Evolutionary conservation across 345 rosid species (phyloP), one percentile per base, ranked within the genome.

Genomic region (Euphorbia tirucalli): DNA sequence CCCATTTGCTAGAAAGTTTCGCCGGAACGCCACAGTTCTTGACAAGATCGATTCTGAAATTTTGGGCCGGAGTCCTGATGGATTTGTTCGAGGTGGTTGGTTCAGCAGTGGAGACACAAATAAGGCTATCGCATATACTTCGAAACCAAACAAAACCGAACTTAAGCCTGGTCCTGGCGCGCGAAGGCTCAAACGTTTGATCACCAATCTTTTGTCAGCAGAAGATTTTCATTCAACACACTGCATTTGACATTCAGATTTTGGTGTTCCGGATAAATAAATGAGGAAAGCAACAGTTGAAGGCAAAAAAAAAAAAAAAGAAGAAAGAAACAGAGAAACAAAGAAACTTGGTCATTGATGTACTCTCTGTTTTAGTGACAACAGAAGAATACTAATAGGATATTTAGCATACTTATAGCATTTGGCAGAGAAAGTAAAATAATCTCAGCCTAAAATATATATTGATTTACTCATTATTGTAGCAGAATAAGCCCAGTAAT

Each of bases 1-100:
- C 1, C 96, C 98, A 2, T 93, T 93, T 59, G 98, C 97, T 0
- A 77, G 98, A 66, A 93, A 91, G 79, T 89, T 91, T n/a, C 81
- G 83, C 75, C 85, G 82, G 83, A 73, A 85, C 3, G 92, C 86
- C 10, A 68, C 85, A 3, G 88, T 88, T 31, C 89, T 93, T 14
- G 93, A 89, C 79, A 89, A 79, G 86, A 85, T 93, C n/a, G 97
- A 93, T 79, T 84, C 84, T 25, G 94, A 88, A 71, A 85, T 93
- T 59, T 79, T 91, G 71, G 86, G 88, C 8, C 82, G 88, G 39
- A 75, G 63, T 15, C 79, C 80, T 46, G 80, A 87, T 61, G 86
- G 85, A 55, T 92, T 90, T 71, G 81, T 87, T 2, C 79, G 78
- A 1, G 92, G 97, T 58, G 90, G 90, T 43, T 92, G 96, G 97